Evolutionary conservation across 1,284 basidiomycete genomes (phyloP), one percentile per base, ranked within the genome.

Genomic region (Cryptococcus depauperatus): DNA sequence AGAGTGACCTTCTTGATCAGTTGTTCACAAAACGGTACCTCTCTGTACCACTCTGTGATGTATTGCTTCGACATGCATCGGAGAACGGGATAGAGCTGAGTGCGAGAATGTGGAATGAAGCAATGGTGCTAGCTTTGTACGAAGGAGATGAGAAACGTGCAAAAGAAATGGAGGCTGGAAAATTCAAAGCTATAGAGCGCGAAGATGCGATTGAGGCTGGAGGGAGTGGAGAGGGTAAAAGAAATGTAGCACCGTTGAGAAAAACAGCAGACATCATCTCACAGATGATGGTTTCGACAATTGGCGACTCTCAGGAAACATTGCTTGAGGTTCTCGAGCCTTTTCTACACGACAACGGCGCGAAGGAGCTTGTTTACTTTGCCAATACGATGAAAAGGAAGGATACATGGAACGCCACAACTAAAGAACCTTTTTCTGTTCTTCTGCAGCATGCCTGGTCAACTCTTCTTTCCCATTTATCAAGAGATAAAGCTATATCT

Each of bases 371-470:
- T 16, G 3, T 22, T 11, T 13, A 22, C 34, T 35, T 35, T 19
- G 13, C 13, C 34, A n/a, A n/a, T n/a, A n/a, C n/a, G n/a, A n/a
- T n/a, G n/a, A n/a, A n/a, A n/a, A n/a, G n/a, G n/a, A n/a, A n/a
- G n/a, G n/a, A n/a, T n/a, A n/a, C n/a, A n/a, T n/a, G n/a, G n/a
- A n/a, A n/a, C n/a, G n/a, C n/a, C n/a, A n/a, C n/a, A n/a, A n/a
- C n/a, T n/a, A n/a, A n/a, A n/a, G n/a, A n/a, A 27, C 37, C 19
- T 23, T 19, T 9, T 21, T 32, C 44, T 30, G 41, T 13, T 18
- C 39, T 19, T 32, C 14, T 27, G 1, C 44, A 28, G 9, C 53
- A 57, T 41, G 55, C 57, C 4, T 59, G 57, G 57, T 59, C 57
- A 6, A 52, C 44, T 16, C 47, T 59, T 7, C 25, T 56, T 8